phyloP scores from a whole-genome alignment of 768 basidiomycete genomes.

The Mycena venus region DNA sequence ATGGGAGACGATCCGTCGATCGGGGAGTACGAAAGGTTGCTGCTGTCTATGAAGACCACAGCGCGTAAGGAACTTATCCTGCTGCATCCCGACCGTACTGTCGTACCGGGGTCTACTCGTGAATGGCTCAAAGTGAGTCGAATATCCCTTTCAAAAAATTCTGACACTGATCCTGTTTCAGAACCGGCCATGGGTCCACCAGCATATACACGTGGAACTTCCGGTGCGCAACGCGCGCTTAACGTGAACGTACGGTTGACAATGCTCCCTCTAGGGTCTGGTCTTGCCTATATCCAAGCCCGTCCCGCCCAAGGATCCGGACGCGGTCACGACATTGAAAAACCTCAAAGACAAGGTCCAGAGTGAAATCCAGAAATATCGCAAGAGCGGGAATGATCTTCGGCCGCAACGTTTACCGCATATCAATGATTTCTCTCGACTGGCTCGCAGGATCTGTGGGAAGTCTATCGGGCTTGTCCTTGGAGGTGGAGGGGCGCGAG shows the following conservation, averaged over 20 bases:
- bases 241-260: slow-evolving; percentile 15
- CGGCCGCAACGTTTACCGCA: slow-evolving; percentile 85
- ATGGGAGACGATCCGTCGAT: slow-evolving; percentile 92
- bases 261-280: slow-evolving; percentile 66
- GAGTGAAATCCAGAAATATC: slow-evolving; percentile 89
- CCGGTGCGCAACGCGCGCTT: slow-evolving; percentile 60
- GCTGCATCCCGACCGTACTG: slow-evolving; percentile 91
- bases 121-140: slow-evolving; percentile 90
- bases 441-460: slow-evolving; percentile 93
- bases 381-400: slow-evolving; percentile 70
- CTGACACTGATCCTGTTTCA: slow-evolving; percentile 45
- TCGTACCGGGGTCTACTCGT: slow-evolving; percentile 91
- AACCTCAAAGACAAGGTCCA: slow-evolving; percentile 95
- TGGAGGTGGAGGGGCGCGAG: slow-evolving; percentile 97
- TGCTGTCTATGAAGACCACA: slow-evolving; percentile 97
- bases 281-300: slow-evolving; percentile 75
- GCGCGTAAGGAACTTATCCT: slow-evolving; percentile 98
- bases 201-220: slow-evolving; percentile 95
- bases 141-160: neutral
- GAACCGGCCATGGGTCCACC: slow-evolving; percentile 96
- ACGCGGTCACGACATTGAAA: slow-evolving; percentile 89
- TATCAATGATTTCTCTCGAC: slow-evolving; percentile 90
- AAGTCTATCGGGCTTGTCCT: slow-evolving; percentile 94
- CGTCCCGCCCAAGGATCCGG: slow-evolving; percentile 79
- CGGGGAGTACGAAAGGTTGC: slow-evolving; percentile 94